These are phyloP conservation scores for Bipolaris cookei DNA, from an alignment of 2,329 filamentous ascomycete species.

Conservation along the genomic window DNA sequence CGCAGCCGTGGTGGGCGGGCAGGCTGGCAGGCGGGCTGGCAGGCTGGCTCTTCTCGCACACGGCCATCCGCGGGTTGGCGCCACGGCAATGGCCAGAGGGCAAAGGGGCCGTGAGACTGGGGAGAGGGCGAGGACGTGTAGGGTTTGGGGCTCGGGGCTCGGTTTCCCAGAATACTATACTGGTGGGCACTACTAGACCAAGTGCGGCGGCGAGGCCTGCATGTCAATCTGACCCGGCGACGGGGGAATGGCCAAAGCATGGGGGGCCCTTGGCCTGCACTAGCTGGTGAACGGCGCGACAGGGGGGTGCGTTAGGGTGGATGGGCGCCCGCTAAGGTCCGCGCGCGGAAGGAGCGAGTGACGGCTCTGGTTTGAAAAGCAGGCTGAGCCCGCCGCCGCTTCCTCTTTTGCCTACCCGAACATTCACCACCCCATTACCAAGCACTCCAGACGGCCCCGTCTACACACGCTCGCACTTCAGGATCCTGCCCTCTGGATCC, in stretches of 20 bases:
- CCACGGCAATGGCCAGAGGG: background rate
- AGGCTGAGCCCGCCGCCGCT: slow-evolving; percentile 28
- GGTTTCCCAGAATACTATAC: slow-evolving; percentile 29
- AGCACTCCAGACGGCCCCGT: slow-evolving; percentile 35
- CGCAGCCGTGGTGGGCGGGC: background rate
- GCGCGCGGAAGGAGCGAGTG: slow-evolving; percentile 23
- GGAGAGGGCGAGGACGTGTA: slow-evolving; percentile 6
- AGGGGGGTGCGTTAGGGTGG: slow-evolving; percentile 16
- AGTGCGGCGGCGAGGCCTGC: slow-evolving; percentile 24
- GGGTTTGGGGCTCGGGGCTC: slow-evolving; percentile 24
- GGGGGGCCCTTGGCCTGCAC: slow-evolving; percentile 27
- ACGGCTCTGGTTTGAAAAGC: slow-evolving; percentile 27
- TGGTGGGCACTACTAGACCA: slow-evolving; percentile 19
- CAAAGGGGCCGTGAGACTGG: background rate
- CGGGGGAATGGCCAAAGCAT: slow-evolving; percentile 33
- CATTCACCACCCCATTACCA: slow-evolving; percentile 32
- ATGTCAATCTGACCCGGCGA: slow-evolving; percentile 38
- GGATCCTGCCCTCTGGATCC: slow-evolving; percentile 41
- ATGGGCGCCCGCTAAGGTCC: slow-evolving; percentile 23
- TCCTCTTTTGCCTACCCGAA: slow-evolving; percentile 25
- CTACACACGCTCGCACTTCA: slow-evolving; percentile 13
- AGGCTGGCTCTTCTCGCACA: background rate
- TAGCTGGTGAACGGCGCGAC: slow-evolving; percentile 29
- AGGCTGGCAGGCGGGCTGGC: background rate
- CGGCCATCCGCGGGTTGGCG: too few relatives aligned